These are phyloP conservation scores for Diplocarpon mali DNA, from an alignment of 2,329 filamentous ascomycete genomes.

Conservation along the genomic window DNA sequence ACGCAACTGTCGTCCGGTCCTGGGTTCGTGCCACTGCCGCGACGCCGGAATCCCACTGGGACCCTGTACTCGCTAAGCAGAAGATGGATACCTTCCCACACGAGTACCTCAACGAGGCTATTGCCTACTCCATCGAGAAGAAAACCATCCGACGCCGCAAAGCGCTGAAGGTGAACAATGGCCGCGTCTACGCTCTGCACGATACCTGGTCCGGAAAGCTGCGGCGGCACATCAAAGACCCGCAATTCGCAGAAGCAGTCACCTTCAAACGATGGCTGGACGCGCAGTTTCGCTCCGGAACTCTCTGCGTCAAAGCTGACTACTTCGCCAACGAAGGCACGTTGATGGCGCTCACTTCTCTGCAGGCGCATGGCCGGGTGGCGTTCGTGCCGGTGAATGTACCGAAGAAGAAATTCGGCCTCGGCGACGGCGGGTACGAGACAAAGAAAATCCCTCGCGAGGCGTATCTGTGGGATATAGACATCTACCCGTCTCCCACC, in stretches of 20 bases:
- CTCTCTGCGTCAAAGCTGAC: conserved; percentile 33
- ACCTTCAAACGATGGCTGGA: conserved; percentile 52
- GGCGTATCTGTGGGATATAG: conserved; percentile 53
- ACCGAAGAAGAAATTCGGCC: conserved; percentile 55
- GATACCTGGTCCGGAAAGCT: conserved; percentile 46
- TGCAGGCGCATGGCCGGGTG: conserved; percentile 49
- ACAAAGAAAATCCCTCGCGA: conserved; percentile 56
- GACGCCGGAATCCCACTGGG: conserved; percentile 40
- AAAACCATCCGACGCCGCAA: conserved; percentile 44
- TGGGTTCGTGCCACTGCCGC: conserved; percentile 50
- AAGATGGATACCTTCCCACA: conserved; percentile 30
- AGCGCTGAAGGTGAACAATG: conserved; percentile 45
- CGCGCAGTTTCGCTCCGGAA: conserved; percentile 29
- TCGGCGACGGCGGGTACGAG: conserved; percentile 61
- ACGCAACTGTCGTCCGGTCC: conserved; percentile 38
- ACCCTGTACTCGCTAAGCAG: conserved; percentile 35
- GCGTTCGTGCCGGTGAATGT: conserved; percentile 42
- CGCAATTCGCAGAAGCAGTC: conserved; percentile 47
- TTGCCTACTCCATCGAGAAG: conserved; percentile 14
- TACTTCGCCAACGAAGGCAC: conserved; percentile 51
- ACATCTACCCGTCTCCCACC: conserved; percentile 42
- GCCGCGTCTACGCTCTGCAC: conserved; percentile 50
- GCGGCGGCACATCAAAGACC: conserved; percentile 41
- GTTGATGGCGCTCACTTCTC: conserved; percentile 54
- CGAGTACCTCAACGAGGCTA: conserved; percentile 15